Evolutionary conservation across 768 basidiomycete species (phyloP), one percentile per base, ranked within the genome.

Genomic region (Lentinula sp.): DNA sequence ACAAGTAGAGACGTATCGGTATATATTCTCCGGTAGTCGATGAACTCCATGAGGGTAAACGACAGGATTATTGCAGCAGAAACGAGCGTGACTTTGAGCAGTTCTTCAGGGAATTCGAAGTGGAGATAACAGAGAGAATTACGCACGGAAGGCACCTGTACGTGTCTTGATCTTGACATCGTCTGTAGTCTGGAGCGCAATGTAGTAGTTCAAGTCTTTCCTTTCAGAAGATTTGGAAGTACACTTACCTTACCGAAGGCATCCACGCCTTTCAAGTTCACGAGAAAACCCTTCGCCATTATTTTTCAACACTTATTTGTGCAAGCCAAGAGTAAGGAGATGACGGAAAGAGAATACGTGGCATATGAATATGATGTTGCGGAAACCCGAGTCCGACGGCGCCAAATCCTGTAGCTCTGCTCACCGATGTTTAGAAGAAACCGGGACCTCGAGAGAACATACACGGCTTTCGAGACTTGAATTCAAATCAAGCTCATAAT

Each of bases 91-190:
- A 99, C 95, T 98, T 66, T 15, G 41, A 56, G 4, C 41, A 33
- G 23, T 3, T 20, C 2, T 13, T 43, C 28, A 43, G 42, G 16
- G 6, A 35, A 35, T 13, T 2, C 32, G 2, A 15, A 39, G 7
- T 18, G n/a, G 12, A 35, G 28, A 23, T 12, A 12, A 20, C 6
- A 28, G 3, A 35, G 32, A 32, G 10, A 20, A 32, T 51, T 4
- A 79, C 91, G 73, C 66, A 96, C 95, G 79, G 67, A 95, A 79
- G 65, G 92, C 96, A 65, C 92, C 95, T 48, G 91, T 93, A 62
- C 95, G 86, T 39, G 97, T 98, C 82, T 95, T 95, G 77, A 99
- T 93, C 78, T 98, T 98, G 64, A 99, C 97, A 80, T 99, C 97
- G 71, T 98, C 97, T 73, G 93, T 93, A 43, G 97, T 99, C 96